A percentile compares a stretch with the other conserved stretches of the same genome.
Conservation (phyloP, 345 rosid genomes). For the Chamaenerion angustifolium region DNA sequence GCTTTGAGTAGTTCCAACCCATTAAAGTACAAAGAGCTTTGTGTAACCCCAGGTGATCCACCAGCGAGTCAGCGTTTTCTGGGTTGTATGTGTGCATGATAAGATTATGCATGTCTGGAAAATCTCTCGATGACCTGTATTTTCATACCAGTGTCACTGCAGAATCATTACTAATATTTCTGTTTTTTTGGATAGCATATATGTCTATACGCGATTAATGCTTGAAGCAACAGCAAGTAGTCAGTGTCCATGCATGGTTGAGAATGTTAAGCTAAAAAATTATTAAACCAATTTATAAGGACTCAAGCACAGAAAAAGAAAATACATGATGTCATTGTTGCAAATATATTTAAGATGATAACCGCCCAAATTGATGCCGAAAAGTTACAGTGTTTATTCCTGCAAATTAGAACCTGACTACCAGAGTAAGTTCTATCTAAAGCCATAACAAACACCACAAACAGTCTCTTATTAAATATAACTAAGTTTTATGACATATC, state of each 20-base stretch:
- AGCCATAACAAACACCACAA: no score
- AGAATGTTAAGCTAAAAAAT: no score
- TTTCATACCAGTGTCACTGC: slow-evolving; percentile 51
- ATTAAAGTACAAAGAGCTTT: slow-evolving; percentile 85
- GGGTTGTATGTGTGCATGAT: slow-evolving; percentile 83
- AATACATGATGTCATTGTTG: no score
- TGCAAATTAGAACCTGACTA: no score
- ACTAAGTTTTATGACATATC: no score
- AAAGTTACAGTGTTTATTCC: no score
- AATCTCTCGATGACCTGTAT: slow-evolving; percentile 87
- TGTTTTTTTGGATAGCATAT: slow-evolving; percentile 21
- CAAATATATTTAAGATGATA: no score
- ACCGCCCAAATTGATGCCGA: no score
- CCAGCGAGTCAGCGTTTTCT: slow-evolving; percentile 57
- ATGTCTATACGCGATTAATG: slow-evolving; percentile 17
- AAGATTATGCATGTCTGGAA: slow-evolving; percentile 81
- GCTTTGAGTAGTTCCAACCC: slow-evolving; percentile 84
- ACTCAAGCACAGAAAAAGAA: no score
- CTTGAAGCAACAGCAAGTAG: slow-evolving; percentile 13
- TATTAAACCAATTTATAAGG: no score
- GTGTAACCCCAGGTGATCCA: slow-evolving; percentile 95
- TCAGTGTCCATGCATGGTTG: not conserved
- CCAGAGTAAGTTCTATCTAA: no score
- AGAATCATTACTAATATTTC: slow-evolving; percentile 22
- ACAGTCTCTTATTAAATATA: no score